Percentiles rank a stretch among this genome's conserved stretches.
phyloP scores from a whole-genome alignment of 306 rosid genomes.

The Quercus glauca region DNA sequence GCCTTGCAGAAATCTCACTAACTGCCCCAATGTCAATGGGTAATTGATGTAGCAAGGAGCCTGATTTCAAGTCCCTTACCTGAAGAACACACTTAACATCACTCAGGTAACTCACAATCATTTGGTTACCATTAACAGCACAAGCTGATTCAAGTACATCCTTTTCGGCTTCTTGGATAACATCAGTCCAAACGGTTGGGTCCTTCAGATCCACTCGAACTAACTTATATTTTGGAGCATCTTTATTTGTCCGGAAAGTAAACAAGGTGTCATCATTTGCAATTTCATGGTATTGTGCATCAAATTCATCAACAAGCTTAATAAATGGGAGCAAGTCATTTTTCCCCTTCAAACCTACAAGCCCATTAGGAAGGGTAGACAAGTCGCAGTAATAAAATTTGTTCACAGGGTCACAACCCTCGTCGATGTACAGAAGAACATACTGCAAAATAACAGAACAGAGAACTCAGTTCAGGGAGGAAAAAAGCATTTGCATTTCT shows the following conservation, averaged over 20 bases:
- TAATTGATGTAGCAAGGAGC: slow-evolving; percentile 70
- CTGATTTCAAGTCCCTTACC: slow-evolving; percentile 79
- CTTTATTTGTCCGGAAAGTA: slow-evolving; percentile 80
- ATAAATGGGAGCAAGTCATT: slow-evolving; percentile 68
- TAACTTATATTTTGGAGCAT: slow-evolving; percentile 86
- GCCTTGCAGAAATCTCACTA: slow-evolving; percentile 63
- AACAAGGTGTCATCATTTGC: slow-evolving; percentile 80
- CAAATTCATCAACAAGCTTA: slow-evolving; percentile 70
- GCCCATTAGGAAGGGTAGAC: slow-evolving; percentile 64
- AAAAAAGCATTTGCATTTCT: neutral
- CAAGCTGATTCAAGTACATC: slow-evolving; percentile 79
- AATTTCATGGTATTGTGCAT: slow-evolving; percentile 57
- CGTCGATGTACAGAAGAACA: slow-evolving; percentile 49
- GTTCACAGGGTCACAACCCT: slow-evolving; percentile 93
- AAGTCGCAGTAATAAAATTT: slow-evolving; percentile 79
- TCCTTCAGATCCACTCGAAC: slow-evolving; percentile 79
- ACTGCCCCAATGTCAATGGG: slow-evolving; percentile 92
- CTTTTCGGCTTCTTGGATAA: slow-evolving; percentile 67
- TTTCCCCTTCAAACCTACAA: slow-evolving; percentile 59
- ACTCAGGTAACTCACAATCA: slow-evolving; percentile 83
- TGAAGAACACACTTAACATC: slow-evolving; percentile 84
- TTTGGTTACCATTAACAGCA: slow-evolving; percentile 73
- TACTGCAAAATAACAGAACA: slow-evolving; percentile 51
- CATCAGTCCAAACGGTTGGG: slow-evolving; percentile 70
- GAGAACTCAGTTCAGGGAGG: neutral